phyloP scores from a whole-genome alignment of 225 moss, liverwort and hornwort genomes.

The Anthoceros angustus region DNA sequence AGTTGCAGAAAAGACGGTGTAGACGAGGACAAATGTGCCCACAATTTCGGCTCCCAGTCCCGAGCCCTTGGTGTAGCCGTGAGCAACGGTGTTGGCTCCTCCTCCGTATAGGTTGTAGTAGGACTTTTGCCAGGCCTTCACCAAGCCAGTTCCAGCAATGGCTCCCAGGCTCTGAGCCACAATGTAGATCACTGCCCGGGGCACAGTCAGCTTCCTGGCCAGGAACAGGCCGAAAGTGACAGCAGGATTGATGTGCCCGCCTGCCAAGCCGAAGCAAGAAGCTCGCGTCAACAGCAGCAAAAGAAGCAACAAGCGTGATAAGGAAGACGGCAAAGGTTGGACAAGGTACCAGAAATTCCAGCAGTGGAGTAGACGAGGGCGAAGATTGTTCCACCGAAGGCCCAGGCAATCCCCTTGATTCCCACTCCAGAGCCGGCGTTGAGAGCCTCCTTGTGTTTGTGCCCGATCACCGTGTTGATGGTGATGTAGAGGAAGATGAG shows the following conservation, averaged over 20 bases:
- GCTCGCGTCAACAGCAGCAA: neutral
- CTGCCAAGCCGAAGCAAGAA: slow-evolving; percentile 7
- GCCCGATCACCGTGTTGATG: slow-evolving; percentile 32
- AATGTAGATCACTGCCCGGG: slow-evolving; percentile 16
- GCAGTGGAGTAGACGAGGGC: slow-evolving; percentile 44
- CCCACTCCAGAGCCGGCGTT: slow-evolving; percentile 19
- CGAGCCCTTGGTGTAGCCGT: slow-evolving; percentile 17
- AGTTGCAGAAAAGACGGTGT: slow-evolving; percentile 22
- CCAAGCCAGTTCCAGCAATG: slow-evolving; percentile 22
- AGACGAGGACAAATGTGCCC: slow-evolving; percentile 28
- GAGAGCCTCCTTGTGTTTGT: neutral
- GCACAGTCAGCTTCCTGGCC: slow-evolving; percentile 13
- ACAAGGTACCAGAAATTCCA: slow-evolving; percentile 28
- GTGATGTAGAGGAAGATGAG: slow-evolving; percentile 44
- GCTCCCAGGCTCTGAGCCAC: slow-evolving; percentile 21
- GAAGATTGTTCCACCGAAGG: slow-evolving; percentile 36
- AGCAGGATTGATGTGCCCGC: slow-evolving; percentile 35
- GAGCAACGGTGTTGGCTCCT: slow-evolving; percentile 19
- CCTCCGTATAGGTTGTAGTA: slow-evolving; percentile 17
- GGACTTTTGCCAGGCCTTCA: slow-evolving; percentile 22
- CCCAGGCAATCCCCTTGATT: slow-evolving; percentile 35
- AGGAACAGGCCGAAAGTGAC: slow-evolving; percentile 23
- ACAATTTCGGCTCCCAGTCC: slow-evolving; percentile 27
- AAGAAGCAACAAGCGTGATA: too few species aligned
- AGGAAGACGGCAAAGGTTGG: neutral